A percentile compares a stretch with the other conserved stretches of the same genome.
Conservation (phyloP, 305 asterid species). For the Salvia sclarea region DNA sequence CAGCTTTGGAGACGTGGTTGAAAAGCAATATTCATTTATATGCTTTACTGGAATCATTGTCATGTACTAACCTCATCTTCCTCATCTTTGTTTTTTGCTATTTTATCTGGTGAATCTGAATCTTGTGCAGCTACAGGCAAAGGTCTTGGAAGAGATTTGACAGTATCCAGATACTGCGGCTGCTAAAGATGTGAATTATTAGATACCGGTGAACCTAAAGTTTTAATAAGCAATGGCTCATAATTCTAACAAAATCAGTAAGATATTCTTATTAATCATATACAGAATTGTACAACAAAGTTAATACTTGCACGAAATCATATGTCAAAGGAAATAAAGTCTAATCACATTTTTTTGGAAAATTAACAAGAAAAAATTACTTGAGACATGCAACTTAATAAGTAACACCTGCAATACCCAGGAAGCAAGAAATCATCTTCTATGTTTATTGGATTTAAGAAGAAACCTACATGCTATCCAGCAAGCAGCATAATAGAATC, state of each 20-base stretch:
- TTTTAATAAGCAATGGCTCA: background rate
- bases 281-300: background rate
- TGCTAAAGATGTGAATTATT: slow-evolving; percentile 41
- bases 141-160: slow-evolving; percentile 84
- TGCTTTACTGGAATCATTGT: slow-evolving; percentile 20
- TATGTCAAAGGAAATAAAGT: background rate
- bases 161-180: slow-evolving; percentile 62
- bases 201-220: slow-evolving; percentile 17
- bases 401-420: slow-evolving; percentile 1
- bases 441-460: background rate
- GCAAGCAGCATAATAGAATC: background rate
- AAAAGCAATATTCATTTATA: slow-evolving; percentile 20
- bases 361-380: background rate
- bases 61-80: slow-evolving; percentile 64
- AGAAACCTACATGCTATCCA: background rate
- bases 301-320: background rate
- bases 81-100: slow-evolving; percentile 52
- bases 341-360: background rate
- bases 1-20: background rate
- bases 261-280: slow-evolving; percentile 4
- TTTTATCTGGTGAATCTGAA: slow-evolving; percentile 47
- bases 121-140: slow-evolving; percentile 59
- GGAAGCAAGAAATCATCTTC: background rate
- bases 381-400: background rate
- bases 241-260: slow-evolving; percentile 9